These are phyloP conservation scores for Picochlorum sp. DNA, from an alignment of 139 green algal genomes.

Conservation along the genomic window DNA sequence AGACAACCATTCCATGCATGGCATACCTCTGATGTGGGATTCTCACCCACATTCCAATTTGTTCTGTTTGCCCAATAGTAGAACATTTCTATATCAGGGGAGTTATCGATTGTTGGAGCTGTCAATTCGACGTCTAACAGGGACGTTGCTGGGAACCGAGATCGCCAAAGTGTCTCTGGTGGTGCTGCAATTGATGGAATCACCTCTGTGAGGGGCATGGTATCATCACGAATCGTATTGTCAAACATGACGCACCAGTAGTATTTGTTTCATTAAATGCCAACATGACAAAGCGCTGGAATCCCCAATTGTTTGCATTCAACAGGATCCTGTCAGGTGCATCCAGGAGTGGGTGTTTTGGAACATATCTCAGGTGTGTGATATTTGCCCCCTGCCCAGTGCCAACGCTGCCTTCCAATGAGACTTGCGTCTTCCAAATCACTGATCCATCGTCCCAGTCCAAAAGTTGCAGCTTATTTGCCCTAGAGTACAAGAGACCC, in stretches of 20 bases:
- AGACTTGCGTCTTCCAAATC: not conserved
- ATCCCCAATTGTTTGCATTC: conserved; percentile 14
- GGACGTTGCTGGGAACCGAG: conserved; percentile 3
- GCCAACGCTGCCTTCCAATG: conserved; percentile 9
- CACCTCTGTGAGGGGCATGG: not conserved
- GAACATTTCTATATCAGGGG: not conserved
- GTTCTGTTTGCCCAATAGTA: conserved; percentile 12
- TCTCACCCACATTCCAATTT: conserved; percentile 6
- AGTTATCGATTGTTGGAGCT: not conserved
- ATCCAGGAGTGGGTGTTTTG: not conserved
- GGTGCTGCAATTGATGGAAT: not conserved
- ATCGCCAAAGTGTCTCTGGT: not conserved
- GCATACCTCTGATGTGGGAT: not conserved
- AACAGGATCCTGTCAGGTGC: not conserved
- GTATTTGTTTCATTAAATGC: not conserved
- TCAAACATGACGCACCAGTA: not conserved
- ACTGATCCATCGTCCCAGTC: conserved; percentile 1
- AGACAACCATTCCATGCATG: no score
- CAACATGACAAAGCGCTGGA: conserved; percentile 2
- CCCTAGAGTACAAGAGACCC: conserved; percentile 5
- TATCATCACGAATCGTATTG: not conserved
- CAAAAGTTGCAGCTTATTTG: conserved; percentile 1
- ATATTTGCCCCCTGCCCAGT: conserved; percentile 11
- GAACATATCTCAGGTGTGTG: conserved; percentile 6
- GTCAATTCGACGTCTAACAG: not conserved